Percentiles rank a stretch among this genome's conserved stretches.
Evolutionary conservation across 1,284 basidiomycete species (phyloP).

Genomic region (Trametes polyzona): DNA sequence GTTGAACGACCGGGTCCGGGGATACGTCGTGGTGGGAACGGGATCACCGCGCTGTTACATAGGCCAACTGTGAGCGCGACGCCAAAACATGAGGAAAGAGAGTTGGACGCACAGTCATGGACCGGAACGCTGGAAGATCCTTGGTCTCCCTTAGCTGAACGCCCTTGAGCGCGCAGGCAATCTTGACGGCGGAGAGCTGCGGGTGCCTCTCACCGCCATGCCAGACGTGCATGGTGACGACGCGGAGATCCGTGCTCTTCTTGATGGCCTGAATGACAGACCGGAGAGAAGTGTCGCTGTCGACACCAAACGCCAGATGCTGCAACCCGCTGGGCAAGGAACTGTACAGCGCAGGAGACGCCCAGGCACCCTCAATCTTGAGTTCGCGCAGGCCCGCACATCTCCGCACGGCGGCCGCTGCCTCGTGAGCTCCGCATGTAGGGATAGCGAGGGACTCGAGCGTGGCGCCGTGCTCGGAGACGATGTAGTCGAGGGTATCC

Average conservation of each 20-base stretch:
- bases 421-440: constrained; percentile 51
- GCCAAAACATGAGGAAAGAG: neutral
- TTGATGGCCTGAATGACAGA: constrained; percentile 44
- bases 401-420: constrained; percentile 47
- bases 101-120: constrained; percentile 26
- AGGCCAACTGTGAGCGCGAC: constrained; percentile 12
- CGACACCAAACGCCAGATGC: constrained; percentile 61
- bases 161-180: constrained; percentile 35
- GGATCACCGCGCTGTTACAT: constrained; percentile 23
- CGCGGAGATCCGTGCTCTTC: constrained; percentile 26
- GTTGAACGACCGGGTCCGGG: constrained; percentile 23
- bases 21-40: constrained; percentile 24
- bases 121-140: constrained; percentile 33
- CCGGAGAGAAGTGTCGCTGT: constrained; percentile 55
- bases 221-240: constrained; percentile 35
- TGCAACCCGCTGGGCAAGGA: constrained; percentile 52
- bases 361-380: constrained; percentile 53
- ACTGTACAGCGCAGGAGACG: constrained; percentile 49
- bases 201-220: constrained; percentile 31
- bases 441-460: constrained; percentile 62
- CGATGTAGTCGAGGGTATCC: constrained; percentile 55
- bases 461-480: constrained; percentile 48
- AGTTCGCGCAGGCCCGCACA: constrained; percentile 57
- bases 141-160: constrained; percentile 30
- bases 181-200: constrained; percentile 29